Conservation (phyloP, 2,329 filamentous ascomycete species). For the Pseudocercospora vitis region DNA sequence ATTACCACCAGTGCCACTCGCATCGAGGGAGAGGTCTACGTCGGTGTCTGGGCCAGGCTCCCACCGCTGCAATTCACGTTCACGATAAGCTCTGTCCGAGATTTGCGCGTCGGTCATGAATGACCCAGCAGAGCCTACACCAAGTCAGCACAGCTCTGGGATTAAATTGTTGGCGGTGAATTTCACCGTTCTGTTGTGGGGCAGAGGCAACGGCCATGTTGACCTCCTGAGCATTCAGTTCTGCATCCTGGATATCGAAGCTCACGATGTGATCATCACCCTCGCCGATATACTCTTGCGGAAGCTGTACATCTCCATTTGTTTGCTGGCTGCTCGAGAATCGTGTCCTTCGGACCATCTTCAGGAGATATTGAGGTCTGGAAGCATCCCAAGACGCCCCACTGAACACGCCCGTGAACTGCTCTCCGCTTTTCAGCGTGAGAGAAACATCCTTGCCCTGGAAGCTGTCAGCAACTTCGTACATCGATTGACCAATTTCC, state of each 20-base stretch:
- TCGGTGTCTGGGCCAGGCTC: slow-evolving; percentile 59
- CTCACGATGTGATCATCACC: slow-evolving; percentile 56
- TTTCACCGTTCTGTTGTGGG: slow-evolving; percentile 59
- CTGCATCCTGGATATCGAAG: slow-evolving; percentile 63
- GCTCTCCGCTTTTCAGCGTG: slow-evolving; percentile 61
- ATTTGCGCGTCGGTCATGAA: slow-evolving; percentile 91
- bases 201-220: slow-evolving; percentile 53
- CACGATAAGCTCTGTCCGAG: slow-evolving; percentile 60
- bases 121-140: slow-evolving; percentile 59
- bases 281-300: slow-evolving; percentile 48
- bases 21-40: slow-evolving; percentile 64
- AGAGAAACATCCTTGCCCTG: slow-evolving; percentile 59
- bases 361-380: slow-evolving; percentile 59
- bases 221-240: slow-evolving; percentile 57
- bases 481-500: background rate
- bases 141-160: slow-evolving; percentile 25
- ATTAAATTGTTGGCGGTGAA: background rate
- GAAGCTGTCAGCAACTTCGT: slow-evolving; percentile 12
- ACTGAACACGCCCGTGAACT: slow-evolving; percentile 62
- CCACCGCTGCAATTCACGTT: slow-evolving; percentile 80
- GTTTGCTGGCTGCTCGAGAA: slow-evolving; percentile 42
- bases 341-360: slow-evolving; percentile 62
- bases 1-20: slow-evolving; percentile 35
- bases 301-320: slow-evolving; percentile 47
- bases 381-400: slow-evolving; percentile 53